phyloP scores from a whole-genome alignment of 495 filamentous ascomycete species.

The Hypoxylon subgilvum region DNA sequence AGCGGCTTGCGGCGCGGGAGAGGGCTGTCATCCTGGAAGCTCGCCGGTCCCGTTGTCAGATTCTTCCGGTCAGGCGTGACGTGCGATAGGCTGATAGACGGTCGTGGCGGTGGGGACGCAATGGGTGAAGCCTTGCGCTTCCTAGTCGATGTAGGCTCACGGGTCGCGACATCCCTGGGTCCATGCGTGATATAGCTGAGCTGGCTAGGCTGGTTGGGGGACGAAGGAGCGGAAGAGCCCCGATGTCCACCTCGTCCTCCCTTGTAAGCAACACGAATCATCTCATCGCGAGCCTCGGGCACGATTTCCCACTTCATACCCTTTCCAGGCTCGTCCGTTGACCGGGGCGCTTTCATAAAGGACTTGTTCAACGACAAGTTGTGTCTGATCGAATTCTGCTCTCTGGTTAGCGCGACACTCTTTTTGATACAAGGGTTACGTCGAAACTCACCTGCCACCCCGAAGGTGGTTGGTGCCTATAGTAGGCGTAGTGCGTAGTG shows the following conservation, averaged over 20 bases:
- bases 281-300: slow-evolving; percentile 76
- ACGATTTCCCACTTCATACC: slow-evolving; percentile 98
- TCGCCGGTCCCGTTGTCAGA: slow-evolving; percentile 38
- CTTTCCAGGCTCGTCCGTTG: slow-evolving; percentile 94
- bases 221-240: slow-evolving; percentile 62
- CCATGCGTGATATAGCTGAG: slow-evolving; percentile 57
- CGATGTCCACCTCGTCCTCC: slow-evolving; percentile 64
- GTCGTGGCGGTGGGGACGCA: slow-evolving; percentile 54
- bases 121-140: slow-evolving; percentile 60
- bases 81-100: slow-evolving; percentile 55
- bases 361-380: slow-evolving; percentile 92
- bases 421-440: not conserved
- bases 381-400: slow-evolving; percentile 91
- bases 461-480: slow-evolving; percentile 70
- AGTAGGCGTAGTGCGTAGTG: slow-evolving; percentile 85
- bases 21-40: slow-evolving; percentile 64
- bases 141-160: slow-evolving; percentile 49
- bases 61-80: slow-evolving; percentile 62
- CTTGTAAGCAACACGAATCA: slow-evolving; percentile 55
- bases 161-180: slow-evolving; percentile 53
- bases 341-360: slow-evolving; percentile 88
- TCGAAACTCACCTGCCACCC: slow-evolving; percentile 81
- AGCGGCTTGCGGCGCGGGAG: slow-evolving; percentile 56
- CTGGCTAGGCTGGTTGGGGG: slow-evolving; percentile 54
- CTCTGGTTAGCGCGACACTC: slow-evolving; percentile 27